Evolutionary conservation across 139 green algal species (phyloP).

Genomic region (Coelastrella sp.): DNA sequence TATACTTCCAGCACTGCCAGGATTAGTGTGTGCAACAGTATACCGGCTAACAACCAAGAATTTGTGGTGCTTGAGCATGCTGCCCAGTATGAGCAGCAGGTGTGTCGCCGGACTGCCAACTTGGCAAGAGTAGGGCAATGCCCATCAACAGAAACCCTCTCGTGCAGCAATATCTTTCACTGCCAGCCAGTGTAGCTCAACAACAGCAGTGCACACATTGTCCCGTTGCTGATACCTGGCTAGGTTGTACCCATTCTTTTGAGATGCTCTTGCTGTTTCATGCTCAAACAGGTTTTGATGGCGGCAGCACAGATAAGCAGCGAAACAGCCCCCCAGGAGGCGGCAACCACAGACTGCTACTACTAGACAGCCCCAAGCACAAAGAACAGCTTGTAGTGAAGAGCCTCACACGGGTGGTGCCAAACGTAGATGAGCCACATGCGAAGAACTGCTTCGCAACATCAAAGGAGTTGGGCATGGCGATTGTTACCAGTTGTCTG

Average conservation of each 20-base stretch:
- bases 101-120: too few relatives aligned
- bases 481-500: slow-evolving; percentile 64
- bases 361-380: slow-evolving; percentile 59
- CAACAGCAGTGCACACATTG: not conserved
- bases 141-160: too few relatives aligned
- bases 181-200: too few relatives aligned
- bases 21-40: too few relatives aligned
- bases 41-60: too few relatives aligned
- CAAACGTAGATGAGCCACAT: slow-evolving; percentile 46
- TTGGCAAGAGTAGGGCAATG: too few relatives aligned
- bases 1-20: too few relatives aligned
- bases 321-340: slow-evolving; percentile 42
- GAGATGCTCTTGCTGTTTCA: not conserved
- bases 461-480: slow-evolving; percentile 64
- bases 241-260: not conserved
- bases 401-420: slow-evolving; percentile 52
- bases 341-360: slow-evolving; percentile 62
- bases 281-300: slow-evolving; percentile 33
- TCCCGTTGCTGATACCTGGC: not conserved
- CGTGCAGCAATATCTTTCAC: too few relatives aligned
- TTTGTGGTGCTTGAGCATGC: too few relatives aligned
- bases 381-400: slow-evolving; percentile 58
- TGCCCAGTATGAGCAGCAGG: too few relatives aligned
- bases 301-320: slow-evolving; percentile 38
- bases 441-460: slow-evolving; percentile 69